A percentile compares a stretch with the other conserved stretches of the same genome.
Conservation (phyloP, 805 yeast genomes). For the Teunomyces funiuensis region DNA sequence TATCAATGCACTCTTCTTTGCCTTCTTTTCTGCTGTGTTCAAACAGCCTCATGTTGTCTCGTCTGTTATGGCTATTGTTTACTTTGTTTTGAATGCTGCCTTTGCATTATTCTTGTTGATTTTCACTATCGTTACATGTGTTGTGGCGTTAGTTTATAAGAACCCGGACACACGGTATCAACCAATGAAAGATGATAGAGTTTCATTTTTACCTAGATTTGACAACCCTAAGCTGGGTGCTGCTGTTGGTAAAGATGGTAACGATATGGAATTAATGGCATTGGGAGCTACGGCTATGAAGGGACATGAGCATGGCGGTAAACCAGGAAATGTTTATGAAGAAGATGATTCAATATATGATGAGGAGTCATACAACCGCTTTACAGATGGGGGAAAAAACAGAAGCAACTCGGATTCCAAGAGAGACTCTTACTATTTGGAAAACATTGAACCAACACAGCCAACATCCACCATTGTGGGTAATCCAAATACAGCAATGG, state of each 20-base stretch:
- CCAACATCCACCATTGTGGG: slow-evolving; percentile 45
- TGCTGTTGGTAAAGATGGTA: slow-evolving; percentile 21
- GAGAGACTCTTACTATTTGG: slow-evolving; percentile 29
- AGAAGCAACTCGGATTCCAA: slow-evolving; percentile 16
- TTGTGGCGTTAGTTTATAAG: slow-evolving; percentile 77
- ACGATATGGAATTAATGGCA: slow-evolving; percentile 66
- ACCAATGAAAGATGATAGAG: slow-evolving; percentile 96
- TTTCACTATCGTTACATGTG: slow-evolving; percentile 85
- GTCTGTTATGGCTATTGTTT: slow-evolving; percentile 86
- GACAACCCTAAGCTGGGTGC: slow-evolving; percentile 33
- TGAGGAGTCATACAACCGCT: slow-evolving; percentile 15
- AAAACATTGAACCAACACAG: slow-evolving; percentile 39
- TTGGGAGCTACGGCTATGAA: slow-evolving; percentile 69
- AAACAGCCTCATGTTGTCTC: slow-evolving; percentile 85
- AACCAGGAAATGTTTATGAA: slow-evolving; percentile 21
- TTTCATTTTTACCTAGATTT: slow-evolving; percentile 82
- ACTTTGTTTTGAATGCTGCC: slow-evolving; percentile 85
- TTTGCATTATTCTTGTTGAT: slow-evolving; percentile 80
- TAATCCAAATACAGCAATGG: slow-evolving; percentile 21
- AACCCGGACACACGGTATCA: slow-evolving; percentile 95
- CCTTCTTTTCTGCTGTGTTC: slow-evolving; percentile 85
- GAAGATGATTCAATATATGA: slow-evolving; percentile 35
- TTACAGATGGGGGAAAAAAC: slow-evolving; percentile 10
- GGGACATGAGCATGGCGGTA: slow-evolving; percentile 50
- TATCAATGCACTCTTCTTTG: slow-evolving; percentile 79